These are phyloP conservation scores for Excoecaria cochinchinensis DNA, from an alignment of 345 rosid species.

Conservation along the genomic window DNA sequence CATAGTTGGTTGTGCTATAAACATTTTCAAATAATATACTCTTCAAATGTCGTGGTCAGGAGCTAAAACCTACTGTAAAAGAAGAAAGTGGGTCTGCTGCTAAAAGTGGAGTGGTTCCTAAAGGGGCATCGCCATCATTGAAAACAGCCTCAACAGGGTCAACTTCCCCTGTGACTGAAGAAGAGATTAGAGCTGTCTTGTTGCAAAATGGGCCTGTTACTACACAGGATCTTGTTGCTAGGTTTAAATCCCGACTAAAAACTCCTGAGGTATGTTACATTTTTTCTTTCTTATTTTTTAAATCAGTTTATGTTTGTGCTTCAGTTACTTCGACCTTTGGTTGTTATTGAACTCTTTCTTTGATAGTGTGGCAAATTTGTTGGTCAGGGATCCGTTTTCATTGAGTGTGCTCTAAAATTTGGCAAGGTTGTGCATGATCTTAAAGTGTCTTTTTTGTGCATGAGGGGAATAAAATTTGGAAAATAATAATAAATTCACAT, in stretches of 20 bases:
- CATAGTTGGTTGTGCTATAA: background rate
- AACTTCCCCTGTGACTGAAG: conserved; percentile 82
- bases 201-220: conserved; percentile 76
- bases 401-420: background rate
- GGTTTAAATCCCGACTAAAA: conserved; percentile 77
- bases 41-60: conserved; percentile 22
- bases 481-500: too few relatives aligned
- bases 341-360: too few relatives aligned
- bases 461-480: too few relatives aligned
- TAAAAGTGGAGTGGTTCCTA: conserved; percentile 45
- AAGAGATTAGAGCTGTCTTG: conserved; percentile 80
- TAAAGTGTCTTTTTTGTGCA: too few relatives aligned
- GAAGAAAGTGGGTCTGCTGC: conserved; percentile 22
- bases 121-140: conserved; percentile 44
- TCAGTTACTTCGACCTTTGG: background rate
- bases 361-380: background rate
- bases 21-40: background rate
- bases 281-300: too few relatives aligned
- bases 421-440: too few relatives aligned
- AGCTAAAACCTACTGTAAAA: conserved; percentile 23
- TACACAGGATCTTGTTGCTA: conserved; percentile 84
- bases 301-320: background rate
- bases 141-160: conserved; percentile 43
- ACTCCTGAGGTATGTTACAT: conserved; percentile 52
- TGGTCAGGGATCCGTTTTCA: background rate